These are phyloP conservation scores for Lactuca sativa DNA, from an alignment of 129 eudicot species.

Conservation along the genomic window DNA sequence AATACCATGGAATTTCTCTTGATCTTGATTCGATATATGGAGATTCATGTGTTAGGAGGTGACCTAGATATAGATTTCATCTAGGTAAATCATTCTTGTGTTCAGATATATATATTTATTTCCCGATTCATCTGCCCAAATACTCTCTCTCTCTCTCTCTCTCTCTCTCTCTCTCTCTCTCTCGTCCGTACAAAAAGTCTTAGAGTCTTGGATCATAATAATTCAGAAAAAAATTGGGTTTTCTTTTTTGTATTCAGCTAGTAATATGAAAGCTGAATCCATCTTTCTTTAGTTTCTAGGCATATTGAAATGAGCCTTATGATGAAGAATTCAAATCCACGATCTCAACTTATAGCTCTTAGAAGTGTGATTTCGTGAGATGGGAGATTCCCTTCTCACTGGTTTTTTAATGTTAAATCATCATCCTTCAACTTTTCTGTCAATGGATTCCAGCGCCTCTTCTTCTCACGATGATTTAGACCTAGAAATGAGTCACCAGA, in stretches of 20 bases:
- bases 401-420: conserved; percentile 72
- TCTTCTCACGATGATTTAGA: conserved; percentile 82
- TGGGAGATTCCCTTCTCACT: conserved; percentile 74
- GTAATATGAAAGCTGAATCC: conserved; percentile 26
- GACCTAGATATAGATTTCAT: conserved; percentile 37
- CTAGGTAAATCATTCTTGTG: conserved; percentile 20
- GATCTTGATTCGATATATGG: conserved; percentile 36
- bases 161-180: not conserved
- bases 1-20: conserved; percentile 23
- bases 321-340: conserved; percentile 31
- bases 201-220: not conserved
- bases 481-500: conserved; percentile 80
- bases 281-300: conserved; percentile 20
- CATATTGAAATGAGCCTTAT: conserved; percentile 28
- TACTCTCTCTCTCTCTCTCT: not conserved
- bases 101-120: conserved; percentile 16
- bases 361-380: conserved; percentile 51
- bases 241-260: not conserved
- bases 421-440: conserved; percentile 80
- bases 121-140: conserved; percentile 7
- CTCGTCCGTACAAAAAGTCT: conserved; percentile 7
- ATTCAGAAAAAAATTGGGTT: conserved; percentile 14
- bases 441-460: conserved; percentile 94
- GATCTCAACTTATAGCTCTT: conserved; percentile 28
- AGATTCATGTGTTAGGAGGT: conserved; percentile 44